Evolutionary conservation across 345 rosid species (phyloP).

Genomic region (Hibiscus trionum): DNA sequence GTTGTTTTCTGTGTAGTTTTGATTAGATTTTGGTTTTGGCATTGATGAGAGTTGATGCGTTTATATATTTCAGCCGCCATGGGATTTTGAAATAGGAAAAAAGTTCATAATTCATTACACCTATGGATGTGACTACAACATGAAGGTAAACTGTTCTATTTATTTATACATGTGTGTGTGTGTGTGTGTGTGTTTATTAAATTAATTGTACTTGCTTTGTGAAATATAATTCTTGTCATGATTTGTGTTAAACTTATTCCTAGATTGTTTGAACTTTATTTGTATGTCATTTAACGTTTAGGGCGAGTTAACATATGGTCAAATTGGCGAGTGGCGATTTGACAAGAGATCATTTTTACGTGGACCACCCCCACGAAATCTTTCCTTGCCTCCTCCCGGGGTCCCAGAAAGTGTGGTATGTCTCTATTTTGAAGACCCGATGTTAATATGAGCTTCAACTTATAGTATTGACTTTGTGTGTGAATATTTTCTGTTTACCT

Average conservation of each 20-base stretch:
- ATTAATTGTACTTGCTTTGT: not conserved
- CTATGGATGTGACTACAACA: slow-evolving; percentile 84
- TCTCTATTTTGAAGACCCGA: not conserved
- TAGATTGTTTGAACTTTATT: not conserved
- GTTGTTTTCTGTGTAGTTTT: not conserved
- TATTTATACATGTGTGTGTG: not conserved
- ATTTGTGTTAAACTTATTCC: not conserved
- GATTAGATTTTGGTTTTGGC: not conserved
- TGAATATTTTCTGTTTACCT: not conserved
- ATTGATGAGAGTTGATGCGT: slow-evolving; percentile 9
- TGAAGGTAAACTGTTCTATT: slow-evolving; percentile 48
- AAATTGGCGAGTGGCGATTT: slow-evolving; percentile 88
- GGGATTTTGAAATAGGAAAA: slow-evolving; percentile 63
- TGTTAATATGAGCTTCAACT: not conserved
- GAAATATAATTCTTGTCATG: not conserved
- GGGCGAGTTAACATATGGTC: slow-evolving; percentile 87
- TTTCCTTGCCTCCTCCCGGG: slow-evolving; percentile 79
- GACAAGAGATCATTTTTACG: slow-evolving; percentile 85
- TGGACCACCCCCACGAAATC: slow-evolving; percentile 74
- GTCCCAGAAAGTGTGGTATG: slow-evolving; percentile 98
- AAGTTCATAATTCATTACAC: slow-evolving; percentile 92
- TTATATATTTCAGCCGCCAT: slow-evolving; percentile 76
- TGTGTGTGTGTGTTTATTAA: not conserved
- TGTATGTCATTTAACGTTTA: slow-evolving; percentile 16
- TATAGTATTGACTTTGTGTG: not conserved